These are phyloP conservation scores for Eucalyptus sp. DNA, from an alignment of 345 rosid species.

Conservation along the genomic window DNA sequence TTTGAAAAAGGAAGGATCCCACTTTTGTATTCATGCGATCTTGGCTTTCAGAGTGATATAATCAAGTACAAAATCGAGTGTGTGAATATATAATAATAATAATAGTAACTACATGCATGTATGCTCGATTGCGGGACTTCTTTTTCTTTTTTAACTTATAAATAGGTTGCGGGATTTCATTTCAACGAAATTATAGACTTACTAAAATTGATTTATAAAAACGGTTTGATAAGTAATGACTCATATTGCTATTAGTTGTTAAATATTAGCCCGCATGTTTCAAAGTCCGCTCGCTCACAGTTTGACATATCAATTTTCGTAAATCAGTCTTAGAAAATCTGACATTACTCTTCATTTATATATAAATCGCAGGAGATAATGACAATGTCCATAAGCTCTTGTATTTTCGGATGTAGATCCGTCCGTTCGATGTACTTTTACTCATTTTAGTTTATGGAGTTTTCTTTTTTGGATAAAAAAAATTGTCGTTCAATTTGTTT, in stretches of 20 bases:
- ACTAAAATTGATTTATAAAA: neutral
- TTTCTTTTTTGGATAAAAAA: neutral
- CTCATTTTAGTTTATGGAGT: neutral
- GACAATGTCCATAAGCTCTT: neutral
- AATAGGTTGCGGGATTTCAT: neutral
- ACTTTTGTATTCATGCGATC: neutral
- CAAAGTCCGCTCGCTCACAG: neutral
- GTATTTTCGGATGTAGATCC: neutral
- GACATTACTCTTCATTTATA: neutral
- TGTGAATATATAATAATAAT: neutral
- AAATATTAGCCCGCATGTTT: neutral
- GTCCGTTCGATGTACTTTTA: neutral
- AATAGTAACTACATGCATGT: neutral
- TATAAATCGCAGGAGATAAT: neutral
- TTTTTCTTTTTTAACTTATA: neutral
- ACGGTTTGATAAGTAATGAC: neutral
- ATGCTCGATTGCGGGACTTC: neutral
- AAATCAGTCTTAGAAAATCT: neutral
- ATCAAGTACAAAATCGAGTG: neutral
- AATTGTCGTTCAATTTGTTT: neutral
- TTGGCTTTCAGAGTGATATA: neutral
- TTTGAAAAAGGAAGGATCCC: neutral
- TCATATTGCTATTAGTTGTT: neutral
- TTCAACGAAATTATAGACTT: neutral
- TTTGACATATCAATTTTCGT: neutral